phyloP scores from a whole-genome alignment of 345 rosid species.

The rapeseed (Brassica napus) region DNA sequence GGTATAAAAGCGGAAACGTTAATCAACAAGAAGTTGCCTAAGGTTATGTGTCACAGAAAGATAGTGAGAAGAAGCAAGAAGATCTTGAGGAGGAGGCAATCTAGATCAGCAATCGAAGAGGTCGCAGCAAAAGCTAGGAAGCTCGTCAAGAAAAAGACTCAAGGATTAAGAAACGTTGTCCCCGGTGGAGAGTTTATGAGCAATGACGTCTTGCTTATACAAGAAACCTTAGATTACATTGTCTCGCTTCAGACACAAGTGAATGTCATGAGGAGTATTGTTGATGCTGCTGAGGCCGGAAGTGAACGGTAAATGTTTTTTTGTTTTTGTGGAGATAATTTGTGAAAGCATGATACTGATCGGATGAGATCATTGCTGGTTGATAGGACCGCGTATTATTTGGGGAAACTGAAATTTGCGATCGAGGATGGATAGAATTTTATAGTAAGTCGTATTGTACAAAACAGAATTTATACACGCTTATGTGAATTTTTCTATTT shows the following conservation, averaged over 20 bases:
- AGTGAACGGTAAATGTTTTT: slow-evolving; percentile 22
- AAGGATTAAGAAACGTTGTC: slow-evolving; percentile 62
- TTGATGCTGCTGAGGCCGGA: slow-evolving; percentile 42
- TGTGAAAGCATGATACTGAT: slow-evolving; percentile 20
- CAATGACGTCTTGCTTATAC: slow-evolving; percentile 63
- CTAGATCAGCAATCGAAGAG: slow-evolving; percentile 33
- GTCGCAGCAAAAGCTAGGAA: slow-evolving; percentile 48
- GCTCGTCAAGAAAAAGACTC: slow-evolving; percentile 57
- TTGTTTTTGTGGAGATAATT: neutral
- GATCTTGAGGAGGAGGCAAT: slow-evolving; percentile 51
- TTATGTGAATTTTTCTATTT: neutral
- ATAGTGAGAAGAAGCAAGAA: slow-evolving; percentile 57
- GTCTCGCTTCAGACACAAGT: slow-evolving; percentile 76
- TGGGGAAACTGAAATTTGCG: slow-evolving; percentile 10
- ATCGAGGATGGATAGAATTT: slow-evolving; percentile 10
- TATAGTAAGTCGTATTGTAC: slow-evolving; percentile 34
- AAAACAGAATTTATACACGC: slow-evolving; percentile 18
- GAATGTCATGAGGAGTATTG: slow-evolving; percentile 71
- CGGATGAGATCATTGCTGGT: slow-evolving; percentile 20
- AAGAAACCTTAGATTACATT: slow-evolving; percentile 89
- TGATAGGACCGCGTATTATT: slow-evolving; percentile 15
- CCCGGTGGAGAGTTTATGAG: slow-evolving; percentile 70
- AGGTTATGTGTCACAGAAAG: slow-evolving; percentile 42
- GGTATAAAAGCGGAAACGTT: slow-evolving; percentile 27
- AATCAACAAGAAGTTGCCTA: slow-evolving; percentile 36